Evolutionary conservation across 2,329 filamentous ascomycete species (phyloP).

Genomic region (Neurospora crassa): DNA sequence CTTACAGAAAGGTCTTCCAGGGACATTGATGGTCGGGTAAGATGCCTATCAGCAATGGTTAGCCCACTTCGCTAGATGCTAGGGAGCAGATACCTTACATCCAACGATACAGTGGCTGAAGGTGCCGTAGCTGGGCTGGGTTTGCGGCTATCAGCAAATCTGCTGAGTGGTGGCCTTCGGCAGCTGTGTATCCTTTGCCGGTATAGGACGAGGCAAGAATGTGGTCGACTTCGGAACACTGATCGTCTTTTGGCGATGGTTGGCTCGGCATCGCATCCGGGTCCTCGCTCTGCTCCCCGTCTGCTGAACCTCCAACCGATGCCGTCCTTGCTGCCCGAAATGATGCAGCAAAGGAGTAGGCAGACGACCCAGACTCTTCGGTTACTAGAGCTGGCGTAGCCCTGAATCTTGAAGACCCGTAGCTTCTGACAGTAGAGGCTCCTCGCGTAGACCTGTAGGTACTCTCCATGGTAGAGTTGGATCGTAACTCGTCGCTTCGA

Average conservation of each 20-base stretch:
- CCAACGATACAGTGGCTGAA: not conserved
- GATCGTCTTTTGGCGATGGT: not conserved
- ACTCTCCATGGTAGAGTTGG: not conserved
- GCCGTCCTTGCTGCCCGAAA: not conserved
- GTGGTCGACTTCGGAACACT: not conserved
- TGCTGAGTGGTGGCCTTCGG: not conserved
- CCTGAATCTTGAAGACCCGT: not conserved
- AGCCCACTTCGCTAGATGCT: not conserved
- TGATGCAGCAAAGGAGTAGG: not conserved
- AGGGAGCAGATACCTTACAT: not conserved
- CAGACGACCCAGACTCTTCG: not conserved
- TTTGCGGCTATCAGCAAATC: not conserved
- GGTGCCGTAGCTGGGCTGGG: not conserved
- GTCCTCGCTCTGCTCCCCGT: not conserved
- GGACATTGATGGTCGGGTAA: conserved; percentile 30
- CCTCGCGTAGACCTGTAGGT: not conserved
- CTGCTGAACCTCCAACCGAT: not conserved
- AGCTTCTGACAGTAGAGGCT: not conserved
- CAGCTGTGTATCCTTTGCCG: not conserved
- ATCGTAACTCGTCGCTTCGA: not conserved
- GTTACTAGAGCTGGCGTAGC: not conserved
- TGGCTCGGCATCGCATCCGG: not conserved
- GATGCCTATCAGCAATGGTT: not conserved
- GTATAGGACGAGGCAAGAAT: not conserved
- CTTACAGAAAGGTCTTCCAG: conserved; percentile 33